Evolutionary conservation across 768 basidiomycete genomes (phyloP).

Genomic region (Panaeolus cyanescens): DNA sequence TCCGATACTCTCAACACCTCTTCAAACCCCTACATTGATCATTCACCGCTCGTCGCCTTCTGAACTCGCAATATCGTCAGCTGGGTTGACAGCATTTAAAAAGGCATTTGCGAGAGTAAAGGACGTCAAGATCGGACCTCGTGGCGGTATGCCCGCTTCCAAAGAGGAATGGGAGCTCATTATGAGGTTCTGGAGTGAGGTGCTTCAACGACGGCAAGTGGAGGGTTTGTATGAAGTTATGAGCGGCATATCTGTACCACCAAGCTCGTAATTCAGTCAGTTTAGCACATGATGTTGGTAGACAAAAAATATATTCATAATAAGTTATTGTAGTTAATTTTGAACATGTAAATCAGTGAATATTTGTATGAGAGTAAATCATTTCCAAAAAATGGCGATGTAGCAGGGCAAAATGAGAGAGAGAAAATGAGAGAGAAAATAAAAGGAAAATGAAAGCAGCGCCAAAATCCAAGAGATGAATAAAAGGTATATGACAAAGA

Average conservation of each 20-base stretch:
- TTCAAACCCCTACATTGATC: conserved; percentile 64
- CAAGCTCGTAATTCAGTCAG: neutral
- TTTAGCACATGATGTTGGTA: neutral
- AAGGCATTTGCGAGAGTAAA: conserved; percentile 57
- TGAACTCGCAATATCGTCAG: conserved; percentile 43
- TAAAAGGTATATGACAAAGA: neutral
- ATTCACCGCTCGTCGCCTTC: conserved; percentile 54
- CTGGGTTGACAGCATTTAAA: conserved; percentile 51
- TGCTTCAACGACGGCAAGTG: conserved; percentile 53
- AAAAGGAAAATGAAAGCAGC: neutral
- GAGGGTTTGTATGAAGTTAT: conserved; percentile 74
- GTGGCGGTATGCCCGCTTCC: conserved; percentile 72
- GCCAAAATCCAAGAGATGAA: neutral
- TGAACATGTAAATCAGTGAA: neutral
- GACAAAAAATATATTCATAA: neutral
- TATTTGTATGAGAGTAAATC: neutral
- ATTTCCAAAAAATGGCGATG: neutral
- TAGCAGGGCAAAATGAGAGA: no score
- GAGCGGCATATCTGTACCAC: conserved; percentile 33
- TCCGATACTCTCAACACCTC: conserved; percentile 56
- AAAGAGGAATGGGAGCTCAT: conserved; percentile 80
- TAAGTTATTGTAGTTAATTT: neutral
- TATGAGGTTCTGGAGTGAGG: conserved; percentile 86
- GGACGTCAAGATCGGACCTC: conserved; percentile 51
- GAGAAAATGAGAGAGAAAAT: neutral